A percentile compares a stretch with the other conserved stretches of the same genome.
Evolutionary conservation across 2,329 filamentous ascomycete species (phyloP).

Genomic region (Leptodontidium sp.): DNA sequence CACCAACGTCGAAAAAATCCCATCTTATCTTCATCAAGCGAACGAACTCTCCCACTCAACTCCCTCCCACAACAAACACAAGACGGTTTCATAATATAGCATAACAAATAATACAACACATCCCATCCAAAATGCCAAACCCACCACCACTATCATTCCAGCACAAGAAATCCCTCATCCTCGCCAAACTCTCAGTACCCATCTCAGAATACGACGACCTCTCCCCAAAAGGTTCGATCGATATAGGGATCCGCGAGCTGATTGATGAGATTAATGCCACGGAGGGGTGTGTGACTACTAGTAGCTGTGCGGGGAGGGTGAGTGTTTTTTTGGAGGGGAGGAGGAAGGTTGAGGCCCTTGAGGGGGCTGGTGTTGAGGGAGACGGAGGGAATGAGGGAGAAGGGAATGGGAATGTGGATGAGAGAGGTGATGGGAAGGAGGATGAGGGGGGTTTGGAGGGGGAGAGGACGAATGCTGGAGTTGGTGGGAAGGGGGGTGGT

Average conservation of each 20-base stretch:
- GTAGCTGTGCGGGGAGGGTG: conserved; percentile 88
- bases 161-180: conserved; percentile 75
- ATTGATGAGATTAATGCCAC: conserved; percentile 80
- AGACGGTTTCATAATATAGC: neutral
- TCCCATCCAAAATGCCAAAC: neutral
- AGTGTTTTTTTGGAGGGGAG: conserved; percentile 88
- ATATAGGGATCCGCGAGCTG: conserved; percentile 77
- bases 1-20: too few species aligned
- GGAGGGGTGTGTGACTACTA: conserved; percentile 85
- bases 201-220: conserved; percentile 79
- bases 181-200: conserved; percentile 73
- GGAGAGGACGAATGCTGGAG: conserved; percentile 56
- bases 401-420: conserved; percentile 27
- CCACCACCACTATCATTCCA: conserved; percentile 53
- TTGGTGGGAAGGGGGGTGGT: conserved; percentile 86
- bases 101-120: neutral
- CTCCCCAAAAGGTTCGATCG: conserved; percentile 89
- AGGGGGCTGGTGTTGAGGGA: conserved; percentile 9
- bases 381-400: conserved; percentile 8
- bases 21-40: neutral
- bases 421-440: conserved; percentile 20
- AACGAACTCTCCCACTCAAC: neutral
- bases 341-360: conserved; percentile 48
- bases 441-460: conserved; percentile 22
- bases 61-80: neutral